Evolutionary conservation across 129 eudicot species (phyloP).

Genomic region (Flaveria robusta): DNA sequence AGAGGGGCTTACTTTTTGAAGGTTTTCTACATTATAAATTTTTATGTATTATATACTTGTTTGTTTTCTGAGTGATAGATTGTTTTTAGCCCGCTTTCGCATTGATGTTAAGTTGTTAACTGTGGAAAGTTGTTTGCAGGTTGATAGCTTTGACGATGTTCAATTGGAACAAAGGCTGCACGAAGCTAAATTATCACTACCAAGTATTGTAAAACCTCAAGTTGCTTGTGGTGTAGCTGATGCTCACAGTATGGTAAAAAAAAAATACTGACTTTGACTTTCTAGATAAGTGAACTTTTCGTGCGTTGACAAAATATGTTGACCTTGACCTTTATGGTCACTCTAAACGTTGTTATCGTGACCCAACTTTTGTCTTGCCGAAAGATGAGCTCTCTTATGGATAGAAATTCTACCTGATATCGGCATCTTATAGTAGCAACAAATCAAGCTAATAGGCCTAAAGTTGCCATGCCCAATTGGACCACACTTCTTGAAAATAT

Average conservation of each 20-base stretch:
- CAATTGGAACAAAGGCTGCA: slow-evolving; percentile 52
- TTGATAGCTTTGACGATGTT: slow-evolving; percentile 65
- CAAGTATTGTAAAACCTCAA: slow-evolving; percentile 93
- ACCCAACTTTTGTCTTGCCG: neutral
- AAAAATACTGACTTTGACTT: neutral
- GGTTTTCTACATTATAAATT: slow-evolving; percentile 43
- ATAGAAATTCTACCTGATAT: neutral
- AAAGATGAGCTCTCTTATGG: neutral
- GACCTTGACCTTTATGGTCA: neutral
- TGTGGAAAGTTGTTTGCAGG: slow-evolving; percentile 49
- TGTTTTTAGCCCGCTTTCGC: slow-evolving; percentile 17
- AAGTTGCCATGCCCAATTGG: no score
- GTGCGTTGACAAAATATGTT: neutral
- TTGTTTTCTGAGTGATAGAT: neutral
- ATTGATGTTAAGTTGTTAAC: neutral
- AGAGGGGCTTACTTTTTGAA: slow-evolving; percentile 76
- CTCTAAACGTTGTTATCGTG: neutral
- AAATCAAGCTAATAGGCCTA: no score
- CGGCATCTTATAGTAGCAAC: no score
- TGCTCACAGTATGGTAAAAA: slow-evolving; percentile 90
- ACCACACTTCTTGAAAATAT: no score
- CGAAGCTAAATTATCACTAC: slow-evolving; percentile 68
- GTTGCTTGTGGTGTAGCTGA: slow-evolving; percentile 96
- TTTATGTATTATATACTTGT: slow-evolving; percentile 13
- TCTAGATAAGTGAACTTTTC: neutral